phyloP scores from a whole-genome alignment of 1,139 yeast species.

The Candida mesenterica region DNA sequence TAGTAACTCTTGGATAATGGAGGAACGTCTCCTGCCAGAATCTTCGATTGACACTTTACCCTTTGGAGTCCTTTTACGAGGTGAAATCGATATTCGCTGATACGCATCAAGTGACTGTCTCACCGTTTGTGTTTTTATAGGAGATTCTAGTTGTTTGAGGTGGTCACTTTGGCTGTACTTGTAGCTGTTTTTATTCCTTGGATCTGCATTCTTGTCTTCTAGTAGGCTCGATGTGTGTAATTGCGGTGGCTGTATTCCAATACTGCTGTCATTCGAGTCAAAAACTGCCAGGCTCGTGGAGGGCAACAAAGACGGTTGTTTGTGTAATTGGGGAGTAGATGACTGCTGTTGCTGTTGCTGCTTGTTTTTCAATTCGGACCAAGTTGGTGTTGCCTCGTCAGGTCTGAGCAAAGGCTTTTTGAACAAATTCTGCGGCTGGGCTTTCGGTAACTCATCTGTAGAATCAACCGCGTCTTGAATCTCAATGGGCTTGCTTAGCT shows the following conservation, averaged over 20 bases:
- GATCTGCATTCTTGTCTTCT: slow-evolving; percentile 11
- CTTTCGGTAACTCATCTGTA: neutral
- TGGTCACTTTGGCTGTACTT: too few species aligned
- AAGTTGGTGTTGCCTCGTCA: slow-evolving; percentile 38
- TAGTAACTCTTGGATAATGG: slow-evolving; percentile 41
- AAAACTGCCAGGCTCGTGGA: slow-evolving; percentile 12
- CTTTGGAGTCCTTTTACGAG: slow-evolving; percentile 28
- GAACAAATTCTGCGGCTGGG: neutral
- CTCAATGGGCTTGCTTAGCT: slow-evolving; percentile 2
- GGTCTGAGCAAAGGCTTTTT: slow-evolving; percentile 2
- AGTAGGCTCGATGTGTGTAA: slow-evolving; percentile 14
- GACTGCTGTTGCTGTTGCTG: slow-evolving; percentile 30
- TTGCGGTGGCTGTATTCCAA: slow-evolving; percentile 25
- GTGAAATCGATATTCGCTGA: slow-evolving; percentile 38
- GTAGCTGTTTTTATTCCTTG: neutral
- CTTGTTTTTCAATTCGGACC: slow-evolving; percentile 24
- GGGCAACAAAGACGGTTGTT: slow-evolving; percentile 17
- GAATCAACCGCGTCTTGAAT: slow-evolving; percentile 3
- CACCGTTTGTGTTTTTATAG: slow-evolving; percentile 20
- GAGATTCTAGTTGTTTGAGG: slow-evolving; percentile 9
- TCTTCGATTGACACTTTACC: slow-evolving; percentile 21
- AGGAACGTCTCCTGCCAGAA: slow-evolving; percentile 32
- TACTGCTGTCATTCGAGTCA: slow-evolving; percentile 25
- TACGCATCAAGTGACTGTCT: slow-evolving; percentile 38
- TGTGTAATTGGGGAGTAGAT: slow-evolving; percentile 36